A percentile compares a stretch with the other conserved stretches of the same genome.
These are phyloP conservation scores for Talaromyces sp. DNA, from an alignment of 2,329 filamentous ascomycete genomes.

Conservation along the genomic window DNA sequence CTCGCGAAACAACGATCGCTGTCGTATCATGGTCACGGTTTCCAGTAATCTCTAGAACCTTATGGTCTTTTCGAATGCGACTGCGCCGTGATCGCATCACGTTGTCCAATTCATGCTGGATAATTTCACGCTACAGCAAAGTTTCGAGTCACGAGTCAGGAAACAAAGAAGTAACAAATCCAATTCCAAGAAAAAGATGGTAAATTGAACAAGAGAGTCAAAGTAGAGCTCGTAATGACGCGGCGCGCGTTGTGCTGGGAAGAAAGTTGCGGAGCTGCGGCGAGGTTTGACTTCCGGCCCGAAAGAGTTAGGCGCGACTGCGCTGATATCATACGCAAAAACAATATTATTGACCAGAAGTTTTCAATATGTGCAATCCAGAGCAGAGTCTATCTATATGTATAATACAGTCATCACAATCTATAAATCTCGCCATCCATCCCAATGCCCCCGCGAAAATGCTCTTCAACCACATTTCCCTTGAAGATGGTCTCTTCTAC, in stretches of 20 bases:
- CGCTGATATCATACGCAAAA: not conserved
- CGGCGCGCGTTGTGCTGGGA: not conserved
- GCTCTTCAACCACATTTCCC: conserved; percentile 76
- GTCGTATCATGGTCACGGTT: not conserved
- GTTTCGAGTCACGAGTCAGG: not conserved
- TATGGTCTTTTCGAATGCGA: not conserved
- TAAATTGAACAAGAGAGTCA: not conserved
- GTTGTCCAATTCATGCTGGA: not conserved
- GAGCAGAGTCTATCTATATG: not conserved
- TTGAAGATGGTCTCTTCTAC: conserved; percentile 80
- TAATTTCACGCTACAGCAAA: not conserved
- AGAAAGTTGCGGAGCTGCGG: conserved; percentile 4
- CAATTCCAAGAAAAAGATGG: not conserved
- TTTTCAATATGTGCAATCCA: conserved; percentile 11
- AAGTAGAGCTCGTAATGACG: not conserved
- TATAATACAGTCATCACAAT: conserved; percentile 40
- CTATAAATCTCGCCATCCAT: conserved; percentile 57
- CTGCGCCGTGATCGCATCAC: not conserved
- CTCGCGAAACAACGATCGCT: not conserved
- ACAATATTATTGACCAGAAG: not conserved
- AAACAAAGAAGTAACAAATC: not conserved
- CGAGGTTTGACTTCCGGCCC: conserved; percentile 12
- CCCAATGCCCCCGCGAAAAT: conserved; percentile 84
- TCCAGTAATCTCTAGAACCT: not conserved
- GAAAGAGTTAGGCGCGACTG: conserved; percentile 3